Conservation (phyloP, 2,329 filamentous ascomycete species). For the Colletotrichum endophyticum region DNA sequence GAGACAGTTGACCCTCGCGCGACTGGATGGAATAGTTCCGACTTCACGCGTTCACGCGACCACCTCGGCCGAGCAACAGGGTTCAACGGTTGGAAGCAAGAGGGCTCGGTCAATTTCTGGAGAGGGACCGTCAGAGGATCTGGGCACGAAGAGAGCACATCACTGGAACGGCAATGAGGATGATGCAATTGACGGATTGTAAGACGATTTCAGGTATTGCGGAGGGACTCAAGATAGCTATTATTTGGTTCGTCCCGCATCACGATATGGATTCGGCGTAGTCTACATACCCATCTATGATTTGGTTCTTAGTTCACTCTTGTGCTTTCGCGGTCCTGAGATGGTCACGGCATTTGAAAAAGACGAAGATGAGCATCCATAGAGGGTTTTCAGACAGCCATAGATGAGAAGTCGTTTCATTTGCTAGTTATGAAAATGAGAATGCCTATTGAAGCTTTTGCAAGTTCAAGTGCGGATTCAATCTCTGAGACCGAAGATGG, state of each 20-base stretch:
- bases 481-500: not conserved
- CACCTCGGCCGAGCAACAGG: not conserved
- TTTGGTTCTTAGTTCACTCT: no score
- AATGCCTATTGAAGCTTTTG: not conserved
- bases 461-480: not conserved
- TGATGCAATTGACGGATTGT: not conserved
- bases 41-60: not conserved
- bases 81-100: not conserved
- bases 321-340: no score
- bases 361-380: no score
- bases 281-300: fast-evolving
- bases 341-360: no score
- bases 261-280: no score
- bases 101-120: not conserved
- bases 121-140: not conserved
- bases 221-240: not conserved
- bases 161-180: not conserved
- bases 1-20: not conserved
- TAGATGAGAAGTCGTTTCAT: no score
- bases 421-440: not conserved
- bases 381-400: no score
- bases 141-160: not conserved
- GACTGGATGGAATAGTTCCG: not conserved
- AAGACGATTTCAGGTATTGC: not conserved
- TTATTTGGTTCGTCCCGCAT: not conserved